A percentile compares a stretch with the other conserved stretches of the same genome.
These are phyloP conservation scores for Domatiomyces globalis DNA, from an alignment of 2,329 filamentous ascomycete genomes.

Conservation along the genomic window DNA sequence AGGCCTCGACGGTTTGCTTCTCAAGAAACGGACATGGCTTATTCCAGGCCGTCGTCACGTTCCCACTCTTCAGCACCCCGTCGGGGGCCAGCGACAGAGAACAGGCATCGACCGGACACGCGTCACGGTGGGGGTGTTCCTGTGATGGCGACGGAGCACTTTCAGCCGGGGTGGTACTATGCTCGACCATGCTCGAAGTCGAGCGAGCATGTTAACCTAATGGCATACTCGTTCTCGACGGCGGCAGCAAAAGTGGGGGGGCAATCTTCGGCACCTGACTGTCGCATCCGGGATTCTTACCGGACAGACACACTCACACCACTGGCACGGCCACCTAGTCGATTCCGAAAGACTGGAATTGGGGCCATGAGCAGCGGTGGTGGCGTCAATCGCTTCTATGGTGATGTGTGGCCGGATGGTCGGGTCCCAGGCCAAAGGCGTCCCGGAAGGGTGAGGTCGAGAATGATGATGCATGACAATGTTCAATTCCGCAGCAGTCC, in stretches of 20 bases:
- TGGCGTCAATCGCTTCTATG: constrained; percentile 13
- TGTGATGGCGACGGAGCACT: constrained; percentile 8
- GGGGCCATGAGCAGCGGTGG: constrained; percentile 11
- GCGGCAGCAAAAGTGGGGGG: constrained; percentile 16
- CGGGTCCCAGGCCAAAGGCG: neutral
- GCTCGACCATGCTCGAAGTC: constrained; percentile 4
- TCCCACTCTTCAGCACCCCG: neutral
- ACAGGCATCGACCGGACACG: neutral
- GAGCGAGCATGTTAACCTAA: constrained; percentile 1
- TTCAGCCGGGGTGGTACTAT: constrained; percentile 18
- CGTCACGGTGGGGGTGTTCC: neutral
- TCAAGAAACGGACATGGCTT: neutral
- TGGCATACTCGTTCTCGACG: constrained; percentile 17
- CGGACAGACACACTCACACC: constrained; percentile 18
- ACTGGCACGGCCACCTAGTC: constrained; percentile 12
- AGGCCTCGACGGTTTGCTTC: constrained; percentile 4
- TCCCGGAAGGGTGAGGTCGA: neutral
- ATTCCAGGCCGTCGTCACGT: neutral
- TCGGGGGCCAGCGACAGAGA: neutral
- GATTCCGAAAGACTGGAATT: constrained; percentile 16
- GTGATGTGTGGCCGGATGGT: neutral
- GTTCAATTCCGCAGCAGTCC: constrained; percentile 17
- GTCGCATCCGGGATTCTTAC: constrained; percentile 17
- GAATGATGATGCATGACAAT: constrained; percentile 3
- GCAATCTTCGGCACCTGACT: constrained; percentile 14